phyloP scores from a whole-genome alignment of 192 early-diverging fungal species.

The Entomortierella parvispora region DNA sequence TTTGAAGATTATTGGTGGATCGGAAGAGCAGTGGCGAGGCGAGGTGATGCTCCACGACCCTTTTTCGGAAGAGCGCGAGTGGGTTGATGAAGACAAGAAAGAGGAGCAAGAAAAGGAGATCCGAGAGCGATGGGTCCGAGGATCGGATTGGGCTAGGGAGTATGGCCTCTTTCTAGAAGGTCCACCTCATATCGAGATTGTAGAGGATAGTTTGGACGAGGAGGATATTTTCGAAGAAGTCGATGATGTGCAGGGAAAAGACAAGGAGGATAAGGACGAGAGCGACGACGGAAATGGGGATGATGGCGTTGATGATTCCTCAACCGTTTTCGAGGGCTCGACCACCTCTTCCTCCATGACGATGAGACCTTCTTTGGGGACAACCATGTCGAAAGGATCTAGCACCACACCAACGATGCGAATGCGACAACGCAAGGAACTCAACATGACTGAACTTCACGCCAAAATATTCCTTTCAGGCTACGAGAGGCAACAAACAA shows the following conservation, averaged over 20 bases:
- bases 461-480: slow-evolving; percentile 35
- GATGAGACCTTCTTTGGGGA: too few species aligned
- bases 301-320: neutral
- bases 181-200: slow-evolving; percentile 38
- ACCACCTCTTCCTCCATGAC: neutral
- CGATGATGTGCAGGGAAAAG: neutral
- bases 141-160: slow-evolving; percentile 42
- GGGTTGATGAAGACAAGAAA: neutral
- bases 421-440: slow-evolving; percentile 14
- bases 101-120: slow-evolving; percentile 5
- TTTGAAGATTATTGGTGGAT: slow-evolving; percentile 54
- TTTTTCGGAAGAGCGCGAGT: neutral
- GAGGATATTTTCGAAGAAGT: neutral
- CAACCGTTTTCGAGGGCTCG: neutral
- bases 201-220: slow-evolving; percentile 24
- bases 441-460: slow-evolving; percentile 43
- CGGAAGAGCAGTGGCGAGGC: slow-evolving; percentile 52
- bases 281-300: neutral
- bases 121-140: slow-evolving; percentile 31
- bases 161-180: slow-evolving; percentile 37
- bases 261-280: too few species aligned
- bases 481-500: slow-evolving; percentile 20
- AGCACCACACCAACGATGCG: too few species aligned
- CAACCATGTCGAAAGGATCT: too few species aligned
- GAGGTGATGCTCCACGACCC: slow-evolving; percentile 40